Evolutionary conservation across 2,329 filamentous ascomycete genomes (phyloP), one percentile per base, ranked within the genome.

Genomic region (Bipolaris bicolor): DNA sequence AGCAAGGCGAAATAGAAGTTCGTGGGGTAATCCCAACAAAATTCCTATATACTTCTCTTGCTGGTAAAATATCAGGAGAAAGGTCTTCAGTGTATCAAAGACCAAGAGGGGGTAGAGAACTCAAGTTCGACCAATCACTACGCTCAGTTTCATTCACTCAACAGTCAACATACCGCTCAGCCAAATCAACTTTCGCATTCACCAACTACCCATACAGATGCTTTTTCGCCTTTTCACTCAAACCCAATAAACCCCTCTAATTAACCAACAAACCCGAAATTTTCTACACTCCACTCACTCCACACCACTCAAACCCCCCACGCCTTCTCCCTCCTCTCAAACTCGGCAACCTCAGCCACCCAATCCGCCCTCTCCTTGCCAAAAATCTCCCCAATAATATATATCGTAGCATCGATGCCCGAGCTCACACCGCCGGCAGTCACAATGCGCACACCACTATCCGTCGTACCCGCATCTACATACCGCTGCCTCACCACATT

Each of bases 371-470:
- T 34, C 56, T 72, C 50, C 52, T 70, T 66, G 11, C 73, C 72
- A 13, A 45, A 62, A 13, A 72, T 44, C 44, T 64, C 46, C 26
- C 71, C 72, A 9, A 71, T 60, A 53, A 75, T 60, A 53, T 59
- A 72, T 18, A 76, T 54, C 45, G 63, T 70, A 11, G 70, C 66
- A 57, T 76, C 72, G 24, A 76, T 68, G 2, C 73, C 72, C 9
- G 64, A 70, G 18, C 52, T 74, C 9, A 76, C 72, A n/a, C 72
- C 72, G 0, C 68, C 73, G 1, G 71, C 72, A 36, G 64, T 74
- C n/a, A 76, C 60, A 46, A 75, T 76, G 46, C 70, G 59, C 2
- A 74, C 70, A 2, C 70, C 71, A 11, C 61, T 62, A 6, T 73
- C 70, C 3, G 67, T 73, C 2, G 43, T 58, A 1, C 73, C 73